Evolutionary conservation across 352 stramenopile species (phyloP), one percentile per base, ranked within the genome.

Genomic region (Phytopythium boreale): DNA sequence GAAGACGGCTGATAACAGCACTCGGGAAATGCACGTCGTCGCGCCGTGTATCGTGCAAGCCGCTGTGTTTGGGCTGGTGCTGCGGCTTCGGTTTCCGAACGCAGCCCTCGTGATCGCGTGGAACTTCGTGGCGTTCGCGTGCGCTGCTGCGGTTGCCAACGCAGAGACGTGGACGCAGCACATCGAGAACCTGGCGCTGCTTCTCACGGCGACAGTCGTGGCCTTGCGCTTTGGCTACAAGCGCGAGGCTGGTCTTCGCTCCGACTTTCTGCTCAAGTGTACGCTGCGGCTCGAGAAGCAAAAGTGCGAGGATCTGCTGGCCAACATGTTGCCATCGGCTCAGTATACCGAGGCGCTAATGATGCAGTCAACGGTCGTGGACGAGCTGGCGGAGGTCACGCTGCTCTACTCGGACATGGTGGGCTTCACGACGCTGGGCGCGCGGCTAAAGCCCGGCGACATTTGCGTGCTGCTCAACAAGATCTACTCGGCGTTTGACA

Each of bases 321-420:
- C 83, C 22, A 95, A 94, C 59, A 96, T 96, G 88, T 65, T 96
- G 26, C 88, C 88, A 24, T 89, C 85, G 0, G 71, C 81, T 12
- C 70, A 86, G 43, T 92, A 95, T 56, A 83, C 87, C 1, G 79
- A 92, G 43, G 80, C 71, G 20, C 67, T 93, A 17, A 88, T 92
- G 77, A 75, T 74, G 17, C 80, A 90, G 37, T 82, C 81, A 10
- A 89, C 79, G 1, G 84, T 96, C 55, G 81, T 94, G 6, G 88
- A 96, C 50, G 81, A 95, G 59, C 70, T 96, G 14, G 73, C 85
- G 1, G 82, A 95, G 49, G 88, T 96, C 1, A 94, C 86, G 10
- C 71, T 96, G 24, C 72, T 96, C 27, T 96, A 95, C 71, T 93
- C 80, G 24, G 86, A 96, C 57, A 92, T 96, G 72, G 85, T 94